Evolutionary conservation across 2,329 filamentous ascomycete species (phyloP).

Genomic region (Epichloe amarillans): DNA sequence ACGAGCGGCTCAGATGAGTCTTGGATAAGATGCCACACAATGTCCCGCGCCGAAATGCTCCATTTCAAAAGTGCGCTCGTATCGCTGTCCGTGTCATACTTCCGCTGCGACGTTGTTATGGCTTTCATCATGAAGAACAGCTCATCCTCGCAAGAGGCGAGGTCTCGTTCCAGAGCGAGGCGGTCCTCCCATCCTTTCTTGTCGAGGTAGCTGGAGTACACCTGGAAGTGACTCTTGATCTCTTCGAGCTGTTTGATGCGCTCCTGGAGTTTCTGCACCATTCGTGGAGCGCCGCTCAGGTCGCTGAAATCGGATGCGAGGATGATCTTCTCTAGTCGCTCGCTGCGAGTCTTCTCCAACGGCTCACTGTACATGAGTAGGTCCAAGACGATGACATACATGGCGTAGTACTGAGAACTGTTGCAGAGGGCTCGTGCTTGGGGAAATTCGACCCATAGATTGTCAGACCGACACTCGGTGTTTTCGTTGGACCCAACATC

Average conservation of each 20-base stretch:
- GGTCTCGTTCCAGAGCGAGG: constrained; percentile 74
- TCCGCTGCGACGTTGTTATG: constrained; percentile 89
- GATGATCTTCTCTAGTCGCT: constrained; percentile 96
- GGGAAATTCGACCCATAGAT: constrained; percentile 93
- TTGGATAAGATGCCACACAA: constrained; percentile 92
- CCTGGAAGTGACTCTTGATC: constrained; percentile 92
- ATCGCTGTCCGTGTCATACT: constrained; percentile 57
- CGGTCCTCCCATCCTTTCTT: constrained; percentile 85
- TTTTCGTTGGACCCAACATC: constrained; percentile 37
- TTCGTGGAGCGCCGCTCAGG: constrained; percentile 79
- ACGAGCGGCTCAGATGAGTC: constrained; percentile 79
- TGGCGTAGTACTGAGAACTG: constrained; percentile 90
- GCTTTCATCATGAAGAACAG: constrained; percentile 99
- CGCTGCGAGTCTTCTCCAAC: constrained; percentile 89
- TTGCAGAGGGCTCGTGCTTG: constrained; percentile 91
- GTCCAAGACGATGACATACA: constrained; percentile 97
- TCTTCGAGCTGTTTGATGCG: constrained; percentile 88
- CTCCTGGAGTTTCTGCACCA: constrained; percentile 83
- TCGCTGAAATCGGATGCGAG: constrained; percentile 97
- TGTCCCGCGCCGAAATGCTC: constrained; percentile 88
- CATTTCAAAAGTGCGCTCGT: constrained; percentile 74
- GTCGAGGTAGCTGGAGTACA: constrained; percentile 78
- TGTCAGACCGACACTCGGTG: constrained; percentile 75
- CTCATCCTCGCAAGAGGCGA: constrained; percentile 86
- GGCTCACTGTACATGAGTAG: constrained; percentile 93